Evolutionary conservation across 352 stramenopile species (phyloP), one percentile per base, ranked within the genome.

Genomic region (Pythium aristosporum): DNA sequence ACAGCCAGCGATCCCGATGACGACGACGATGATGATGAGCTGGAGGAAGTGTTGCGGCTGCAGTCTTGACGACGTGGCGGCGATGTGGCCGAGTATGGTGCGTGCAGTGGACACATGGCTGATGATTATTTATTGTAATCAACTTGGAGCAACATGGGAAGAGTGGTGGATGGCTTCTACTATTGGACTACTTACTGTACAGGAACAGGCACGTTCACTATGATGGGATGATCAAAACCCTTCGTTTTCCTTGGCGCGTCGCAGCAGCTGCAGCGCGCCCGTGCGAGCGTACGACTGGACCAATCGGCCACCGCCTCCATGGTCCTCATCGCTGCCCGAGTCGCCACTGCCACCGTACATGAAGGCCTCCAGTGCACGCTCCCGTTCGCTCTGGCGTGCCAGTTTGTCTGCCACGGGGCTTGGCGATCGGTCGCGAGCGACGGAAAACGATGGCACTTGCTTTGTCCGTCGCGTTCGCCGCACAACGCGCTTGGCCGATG

Each of bases 221-320:
- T 30, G 32, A 44, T 16, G 32, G 57, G 46, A 57, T 21, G 37
- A 32, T 68, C 42, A 89, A 72, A 89, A 89, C 53, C 82, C 69
- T 76, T 91, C 80, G 43, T 88, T 88, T 50, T 90, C 82, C 63
- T 93, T 93, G 8, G 82, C 82, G 47, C 76, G 65, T 18, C 79
- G 79, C 32, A 93, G 73, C 30, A 89, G 48, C 12, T 68, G 65
- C 47, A 93, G 65, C 3, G 82, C 85, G 20, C 79, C 72, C 12
- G 82, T 90, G 49, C 82, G 88, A 0, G 85, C 85, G 66, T 85
- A 91, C 8, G 82, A 81, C 58, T 79, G 78, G 53, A 91, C 87
- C 11, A 71, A 59, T 2, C 39, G 52, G 4, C 41, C 43, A 0
- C 81, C 67, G 13, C n/a, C 28, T 25, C 25, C 52, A 25, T 41